Evolutionary conservation across 768 basidiomycete genomes (phyloP).

Genomic region (Tylopilus intermedius): DNA sequence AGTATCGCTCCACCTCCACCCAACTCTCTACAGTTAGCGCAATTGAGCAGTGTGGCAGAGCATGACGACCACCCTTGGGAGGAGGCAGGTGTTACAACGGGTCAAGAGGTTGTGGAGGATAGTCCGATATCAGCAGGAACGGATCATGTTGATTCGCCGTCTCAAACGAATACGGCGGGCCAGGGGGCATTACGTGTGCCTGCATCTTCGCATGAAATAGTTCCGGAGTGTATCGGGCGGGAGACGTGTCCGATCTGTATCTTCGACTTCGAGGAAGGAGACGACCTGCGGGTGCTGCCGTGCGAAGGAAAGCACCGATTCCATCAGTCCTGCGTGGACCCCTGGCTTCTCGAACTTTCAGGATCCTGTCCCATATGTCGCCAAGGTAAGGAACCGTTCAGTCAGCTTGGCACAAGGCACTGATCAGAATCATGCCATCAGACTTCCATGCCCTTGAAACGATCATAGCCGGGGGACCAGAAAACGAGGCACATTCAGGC

Average conservation of each 20-base stretch:
- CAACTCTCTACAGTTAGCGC: constrained; percentile 11
- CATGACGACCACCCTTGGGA: not conserved
- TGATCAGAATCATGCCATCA: constrained; percentile 17
- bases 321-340: constrained; percentile 87
- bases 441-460: constrained; percentile 60
- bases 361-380: constrained; percentile 90
- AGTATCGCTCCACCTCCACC: not conserved
- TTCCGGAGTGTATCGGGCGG: constrained; percentile 65
- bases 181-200: not conserved
- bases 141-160: constrained; percentile 2
- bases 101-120: constrained; percentile 1
- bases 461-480: constrained; percentile 41
- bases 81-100: not conserved
- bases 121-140: constrained; percentile 1
- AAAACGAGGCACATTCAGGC: constrained; percentile 7
- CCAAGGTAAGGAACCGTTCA: constrained; percentile 52
- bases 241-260: constrained; percentile 96
- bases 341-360: constrained; percentile 87
- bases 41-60: not conserved
- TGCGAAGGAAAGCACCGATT: constrained; percentile 90
- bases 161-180: not conserved
- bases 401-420: not conserved
- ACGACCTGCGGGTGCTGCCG: constrained; percentile 84
- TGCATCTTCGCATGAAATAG: constrained; percentile 15
- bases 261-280: constrained; percentile 89